Evolutionary conservation across 441 rosid species (phyloP), one percentile per base, ranked within the genome.

Genomic region (Jatropha multifida): DNA sequence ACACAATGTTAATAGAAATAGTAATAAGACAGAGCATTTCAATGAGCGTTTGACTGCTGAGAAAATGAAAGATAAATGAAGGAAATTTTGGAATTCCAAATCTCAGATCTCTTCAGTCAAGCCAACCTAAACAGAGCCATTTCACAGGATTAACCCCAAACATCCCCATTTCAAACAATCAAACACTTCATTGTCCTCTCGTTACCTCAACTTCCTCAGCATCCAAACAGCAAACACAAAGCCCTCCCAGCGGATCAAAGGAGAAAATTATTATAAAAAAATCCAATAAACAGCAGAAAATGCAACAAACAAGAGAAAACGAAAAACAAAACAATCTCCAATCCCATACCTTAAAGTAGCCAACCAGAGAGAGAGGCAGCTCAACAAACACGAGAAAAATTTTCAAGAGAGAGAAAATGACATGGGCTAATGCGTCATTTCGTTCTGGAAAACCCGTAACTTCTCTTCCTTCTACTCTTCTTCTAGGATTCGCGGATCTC

Each of bases 381-480:
- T 77, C 67, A 77, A 72, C 75, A 72, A 77, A 65, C 72, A 26
- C 2, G 20, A n/a, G 61, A 46, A 58, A 65, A 14, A 2, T 4
- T 37, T 58, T 71, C 26, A 37, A 2, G 38, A 48, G 32, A 5
- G 17, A 13, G 27, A 55, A 64, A 71, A 62, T 26, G 11, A 15
- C 13, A 60, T 40, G 77, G 76, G 74, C 71, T 74, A 76, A 41
- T 70, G 76, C 72, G 71, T 71, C 76, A 76, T 61, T 72, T 52
- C 7, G 62, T 68, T 73, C 72, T 71, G 20, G 44, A 73, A n/a
- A 62, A 64, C 20, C 59, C 49, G 38, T 15, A 15, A 8, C 1
- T 12, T 58, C 5, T 37, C 7, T 56, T 11, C 2, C 41, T 61
- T 38, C 5, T 48, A 20, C n/a, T 41, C 41, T 14, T 49, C 14